Conservation (phyloP, 768 basidiomycete species). For the Rhodotorula taiwanensis region DNA sequence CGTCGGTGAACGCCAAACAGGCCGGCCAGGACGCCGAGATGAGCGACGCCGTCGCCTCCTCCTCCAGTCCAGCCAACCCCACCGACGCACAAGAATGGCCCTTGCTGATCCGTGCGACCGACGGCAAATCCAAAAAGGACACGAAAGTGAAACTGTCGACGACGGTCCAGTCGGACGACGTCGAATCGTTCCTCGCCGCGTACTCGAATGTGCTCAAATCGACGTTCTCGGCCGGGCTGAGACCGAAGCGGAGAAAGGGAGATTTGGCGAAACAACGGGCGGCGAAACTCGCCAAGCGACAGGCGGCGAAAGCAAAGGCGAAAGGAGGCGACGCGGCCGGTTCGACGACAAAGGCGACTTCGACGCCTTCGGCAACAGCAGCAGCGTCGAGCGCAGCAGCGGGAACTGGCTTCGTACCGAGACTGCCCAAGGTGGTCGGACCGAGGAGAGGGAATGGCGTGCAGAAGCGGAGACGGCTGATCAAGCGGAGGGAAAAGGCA, state of each 20-base stretch:
- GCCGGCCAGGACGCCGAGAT: conserved; percentile 10
- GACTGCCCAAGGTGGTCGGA: conserved; percentile 29
- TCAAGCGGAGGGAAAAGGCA: conserved; percentile 7
- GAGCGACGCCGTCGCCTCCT: background rate
- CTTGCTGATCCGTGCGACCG: conserved; percentile 26
- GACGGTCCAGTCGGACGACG: conserved; percentile 22
- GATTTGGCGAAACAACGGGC: background rate
- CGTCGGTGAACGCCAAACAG: background rate
- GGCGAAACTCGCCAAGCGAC: background rate
- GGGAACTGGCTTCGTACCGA: background rate
- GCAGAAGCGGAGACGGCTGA: conserved; percentile 8
- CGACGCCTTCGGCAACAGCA: no score
- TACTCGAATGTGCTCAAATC: conserved; percentile 24
- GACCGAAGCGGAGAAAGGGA: conserved; percentile 26
- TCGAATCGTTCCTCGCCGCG: conserved; percentile 10
- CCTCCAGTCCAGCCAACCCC: background rate
- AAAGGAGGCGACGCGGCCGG: no score
- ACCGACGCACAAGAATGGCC: conserved; percentile 18
- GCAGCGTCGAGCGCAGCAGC: background rate
- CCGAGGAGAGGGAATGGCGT: conserved; percentile 27
- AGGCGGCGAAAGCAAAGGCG: background rate
- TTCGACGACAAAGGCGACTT: no score
- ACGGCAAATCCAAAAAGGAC: conserved; percentile 25
- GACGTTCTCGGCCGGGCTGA: conserved; percentile 6
- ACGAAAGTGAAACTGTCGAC: conserved; percentile 29